Conservation (phyloP, 768 basidiomycete genomes). For the Phanerochaete carnosa region DNA sequence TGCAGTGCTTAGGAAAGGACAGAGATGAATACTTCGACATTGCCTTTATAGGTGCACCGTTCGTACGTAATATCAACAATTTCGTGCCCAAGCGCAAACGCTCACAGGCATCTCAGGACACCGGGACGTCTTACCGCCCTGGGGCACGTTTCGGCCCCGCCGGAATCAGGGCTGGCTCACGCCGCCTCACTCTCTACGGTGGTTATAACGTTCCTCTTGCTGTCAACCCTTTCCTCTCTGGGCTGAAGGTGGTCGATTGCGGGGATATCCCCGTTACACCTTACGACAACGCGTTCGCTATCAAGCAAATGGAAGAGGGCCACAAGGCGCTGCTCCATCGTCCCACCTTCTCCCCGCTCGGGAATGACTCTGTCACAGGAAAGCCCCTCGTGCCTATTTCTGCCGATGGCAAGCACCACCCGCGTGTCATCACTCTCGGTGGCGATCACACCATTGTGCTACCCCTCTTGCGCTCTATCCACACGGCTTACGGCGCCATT, state of each 20-base stretch:
- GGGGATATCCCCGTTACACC: slow-evolving; percentile 79
- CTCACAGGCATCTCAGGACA: slow-evolving; percentile 41
- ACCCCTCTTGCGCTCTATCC: slow-evolving; percentile 62
- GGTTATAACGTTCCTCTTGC: slow-evolving; percentile 76
- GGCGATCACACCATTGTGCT: slow-evolving; percentile 86
- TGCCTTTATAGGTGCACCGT: slow-evolving; percentile 78
- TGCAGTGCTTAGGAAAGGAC: slow-evolving; percentile 69
- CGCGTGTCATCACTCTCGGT: slow-evolving; percentile 78
- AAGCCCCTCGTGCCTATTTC: slow-evolving; percentile 55
- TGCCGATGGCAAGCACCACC: slow-evolving; percentile 70
- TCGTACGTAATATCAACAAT: slow-evolving; percentile 40
- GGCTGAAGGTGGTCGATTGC: slow-evolving; percentile 70
- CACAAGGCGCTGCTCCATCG: slow-evolving; percentile 71
- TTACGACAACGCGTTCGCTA: slow-evolving; percentile 72
- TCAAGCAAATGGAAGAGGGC: slow-evolving; percentile 70
- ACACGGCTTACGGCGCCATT: slow-evolving; percentile 75
- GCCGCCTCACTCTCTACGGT: slow-evolving; percentile 70
- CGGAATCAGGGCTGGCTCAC: slow-evolving; percentile 77
- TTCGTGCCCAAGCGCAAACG: neutral
- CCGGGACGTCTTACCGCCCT: slow-evolving; percentile 73
- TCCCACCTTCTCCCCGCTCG: slow-evolving; percentile 55
- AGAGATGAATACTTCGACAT: slow-evolving; percentile 64
- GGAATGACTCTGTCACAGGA: slow-evolving; percentile 61
- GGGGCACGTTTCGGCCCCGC: slow-evolving; percentile 86
- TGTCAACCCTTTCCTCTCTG: slow-evolving; percentile 68